Evolutionary conservation across 805 yeast species (phyloP).

Genomic region (Saccharomycopsis sp.): DNA sequence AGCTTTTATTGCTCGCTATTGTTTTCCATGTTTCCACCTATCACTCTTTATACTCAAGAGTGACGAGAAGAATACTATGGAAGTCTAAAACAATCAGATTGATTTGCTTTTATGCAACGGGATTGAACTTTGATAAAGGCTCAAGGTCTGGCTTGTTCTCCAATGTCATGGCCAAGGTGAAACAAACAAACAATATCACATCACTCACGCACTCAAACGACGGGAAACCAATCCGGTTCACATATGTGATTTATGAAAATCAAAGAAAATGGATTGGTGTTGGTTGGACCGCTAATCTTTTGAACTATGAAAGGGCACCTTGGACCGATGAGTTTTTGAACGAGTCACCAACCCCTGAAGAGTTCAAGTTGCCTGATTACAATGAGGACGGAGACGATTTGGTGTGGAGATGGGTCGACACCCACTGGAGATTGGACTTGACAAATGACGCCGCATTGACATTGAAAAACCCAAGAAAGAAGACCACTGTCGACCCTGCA

Average conservation of each 20-base stretch:
- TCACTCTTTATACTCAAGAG: conserved; percentile 79
- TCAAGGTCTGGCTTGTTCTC: conserved; percentile 36
- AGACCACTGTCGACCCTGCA: conserved; percentile 54
- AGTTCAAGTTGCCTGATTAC: conserved; percentile 70
- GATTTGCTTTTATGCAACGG: conserved; percentile 73
- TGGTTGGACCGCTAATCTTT: conserved; percentile 91
- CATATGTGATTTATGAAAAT: conserved; percentile 87
- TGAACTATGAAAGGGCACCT: conserved; percentile 88
- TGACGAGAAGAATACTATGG: conserved; percentile 81
- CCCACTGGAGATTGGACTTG: conserved; percentile 82
- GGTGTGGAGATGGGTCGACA: conserved; percentile 93
- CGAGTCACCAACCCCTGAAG: conserved; percentile 69
- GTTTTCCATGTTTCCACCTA: conserved; percentile 55
- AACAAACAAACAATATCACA: conserved; percentile 25
- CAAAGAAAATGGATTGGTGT: conserved; percentile 97
- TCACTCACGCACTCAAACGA: conserved; percentile 15
- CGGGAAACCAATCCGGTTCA: conserved; percentile 63
- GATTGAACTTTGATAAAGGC: conserved; percentile 56
- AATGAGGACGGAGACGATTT: conserved; percentile 55
- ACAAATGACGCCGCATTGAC: conserved; percentile 83
- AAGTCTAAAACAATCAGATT: conserved; percentile 62
- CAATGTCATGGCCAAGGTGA: conserved; percentile 29
- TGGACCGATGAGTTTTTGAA: conserved; percentile 97
- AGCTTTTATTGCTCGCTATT: conserved; percentile 44
- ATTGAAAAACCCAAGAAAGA: conserved; percentile 40